These are phyloP conservation scores for Phaeodactylum tricornutum DNA, from an alignment of 108 stramenopile species.

Conservation along the genomic window DNA sequence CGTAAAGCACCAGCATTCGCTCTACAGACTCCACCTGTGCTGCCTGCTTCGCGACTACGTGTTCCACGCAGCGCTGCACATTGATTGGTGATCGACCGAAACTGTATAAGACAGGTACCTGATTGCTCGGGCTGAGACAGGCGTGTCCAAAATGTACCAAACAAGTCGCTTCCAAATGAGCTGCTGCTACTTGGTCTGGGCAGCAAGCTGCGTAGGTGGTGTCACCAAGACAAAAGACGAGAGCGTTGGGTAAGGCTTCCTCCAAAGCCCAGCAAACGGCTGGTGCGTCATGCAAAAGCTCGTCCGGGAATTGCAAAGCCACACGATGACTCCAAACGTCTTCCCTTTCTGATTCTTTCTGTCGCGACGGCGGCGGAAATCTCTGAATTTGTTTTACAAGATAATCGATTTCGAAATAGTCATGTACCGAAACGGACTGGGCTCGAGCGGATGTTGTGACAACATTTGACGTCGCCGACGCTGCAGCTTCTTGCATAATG, in stretches of 20 bases:
- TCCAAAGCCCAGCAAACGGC: slow-evolving; percentile 67
- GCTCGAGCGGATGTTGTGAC: slow-evolving; percentile 9
- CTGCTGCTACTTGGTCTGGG: slow-evolving; percentile 89
- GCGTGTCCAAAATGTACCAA: slow-evolving; percentile 91
- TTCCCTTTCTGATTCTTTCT: slow-evolving; percentile 2
- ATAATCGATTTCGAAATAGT: slow-evolving; percentile 66
- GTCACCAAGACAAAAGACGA: slow-evolving; percentile 90
- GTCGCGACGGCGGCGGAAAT: not conserved
- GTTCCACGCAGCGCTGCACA: slow-evolving; percentile 13
- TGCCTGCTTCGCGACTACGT: slow-evolving; percentile 7
- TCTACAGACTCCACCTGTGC: slow-evolving; percentile 5
- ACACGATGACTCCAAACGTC: slow-evolving; percentile 44
- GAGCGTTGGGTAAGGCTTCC: slow-evolving; percentile 33
- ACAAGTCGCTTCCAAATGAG: slow-evolving; percentile 85
- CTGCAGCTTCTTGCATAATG: slow-evolving; percentile 22
- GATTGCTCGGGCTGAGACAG: slow-evolving; percentile 46
- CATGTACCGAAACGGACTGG: slow-evolving; percentile 31
- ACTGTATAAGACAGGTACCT: slow-evolving; percentile 55
- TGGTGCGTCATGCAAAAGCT: slow-evolving; percentile 60
- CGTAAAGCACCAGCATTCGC: slow-evolving; percentile 60
- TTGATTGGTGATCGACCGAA: slow-evolving; percentile 49
- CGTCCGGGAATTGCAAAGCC: slow-evolving; percentile 87
- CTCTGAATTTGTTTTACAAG: slow-evolving; percentile 17
- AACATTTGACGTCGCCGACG: not conserved
- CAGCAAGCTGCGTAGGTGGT: slow-evolving; percentile 90